Conservation (phyloP, 208 protist species). For the Angomonas deanei region DNA sequence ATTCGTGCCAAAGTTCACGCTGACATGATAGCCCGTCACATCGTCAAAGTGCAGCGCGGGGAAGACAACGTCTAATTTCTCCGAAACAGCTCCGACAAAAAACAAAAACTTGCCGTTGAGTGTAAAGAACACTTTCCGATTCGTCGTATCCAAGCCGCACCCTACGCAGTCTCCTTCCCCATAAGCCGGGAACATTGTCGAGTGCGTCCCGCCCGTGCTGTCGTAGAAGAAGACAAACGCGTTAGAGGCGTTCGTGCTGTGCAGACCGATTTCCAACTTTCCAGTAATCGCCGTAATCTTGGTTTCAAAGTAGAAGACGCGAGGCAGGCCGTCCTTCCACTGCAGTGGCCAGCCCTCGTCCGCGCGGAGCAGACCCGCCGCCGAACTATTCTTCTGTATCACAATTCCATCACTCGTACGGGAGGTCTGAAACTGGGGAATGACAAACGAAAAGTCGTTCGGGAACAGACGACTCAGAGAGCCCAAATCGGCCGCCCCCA, state of each 20-base stretch:
- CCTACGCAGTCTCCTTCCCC: slow-evolving; percentile 70
- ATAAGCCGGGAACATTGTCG: slow-evolving; percentile 47
- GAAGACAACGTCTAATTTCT: slow-evolving; percentile 39
- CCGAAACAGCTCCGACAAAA: slow-evolving; percentile 40
- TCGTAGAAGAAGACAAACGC: slow-evolving; percentile 62
- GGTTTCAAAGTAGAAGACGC: slow-evolving; percentile 86
- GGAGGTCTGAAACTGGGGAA: slow-evolving; percentile 60
- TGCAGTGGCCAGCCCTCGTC: slow-evolving; percentile 78
- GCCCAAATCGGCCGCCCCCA: slow-evolving; percentile 52
- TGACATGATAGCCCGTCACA: slow-evolving; percentile 29
- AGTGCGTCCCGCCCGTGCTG: slow-evolving; percentile 50
- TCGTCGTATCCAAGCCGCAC: slow-evolving; percentile 71
- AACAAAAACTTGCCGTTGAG: slow-evolving; percentile 79
- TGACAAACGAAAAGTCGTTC: slow-evolving; percentile 79
- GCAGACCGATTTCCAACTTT: slow-evolving; percentile 36
- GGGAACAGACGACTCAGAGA: slow-evolving; percentile 69
- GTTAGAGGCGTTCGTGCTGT: slow-evolving; percentile 7
- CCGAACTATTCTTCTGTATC: slow-evolving; percentile 55
- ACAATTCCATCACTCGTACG: slow-evolving; percentile 51
- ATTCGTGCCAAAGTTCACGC: slow-evolving; percentile 79
- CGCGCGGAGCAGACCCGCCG: slow-evolving; percentile 57
- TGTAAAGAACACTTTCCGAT: slow-evolving; percentile 75
- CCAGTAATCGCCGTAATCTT: slow-evolving; percentile 36
- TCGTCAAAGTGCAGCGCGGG: slow-evolving; percentile 69
- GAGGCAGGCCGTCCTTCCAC: slow-evolving; percentile 68